phyloP scores from a whole-genome alignment of 2,329 filamentous ascomycete genomes.

The Alternaria angustiovoidea region DNA sequence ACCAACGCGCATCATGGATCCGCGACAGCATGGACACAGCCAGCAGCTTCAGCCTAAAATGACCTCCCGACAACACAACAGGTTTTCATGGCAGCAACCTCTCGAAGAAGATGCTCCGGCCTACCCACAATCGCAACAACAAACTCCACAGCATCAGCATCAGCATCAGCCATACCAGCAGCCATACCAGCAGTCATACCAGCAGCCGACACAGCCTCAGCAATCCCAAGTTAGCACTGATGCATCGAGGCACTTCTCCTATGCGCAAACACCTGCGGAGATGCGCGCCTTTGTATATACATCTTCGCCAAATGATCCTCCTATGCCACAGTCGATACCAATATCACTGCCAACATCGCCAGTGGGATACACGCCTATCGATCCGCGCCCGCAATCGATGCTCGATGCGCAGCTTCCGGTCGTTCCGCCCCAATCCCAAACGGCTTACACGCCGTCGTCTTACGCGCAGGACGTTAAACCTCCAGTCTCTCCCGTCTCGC shows the following conservation, averaged over 20 bases:
- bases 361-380: constrained; percentile 33
- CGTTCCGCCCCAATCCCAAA: constrained; percentile 33
- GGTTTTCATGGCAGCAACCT: constrained; percentile 48
- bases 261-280: constrained; percentile 48
- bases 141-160: background rate
- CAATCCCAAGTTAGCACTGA: constrained; percentile 26
- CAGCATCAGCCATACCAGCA: constrained; percentile 2
- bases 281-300: constrained; percentile 39
- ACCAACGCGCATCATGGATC: constrained; percentile 30
- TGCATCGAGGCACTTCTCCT: constrained; percentile 43
- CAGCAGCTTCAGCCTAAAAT: constrained; percentile 26
- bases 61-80: constrained; percentile 28
- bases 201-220: constrained; percentile 8
- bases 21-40: constrained; percentile 28
- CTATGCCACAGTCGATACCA: constrained; percentile 29
- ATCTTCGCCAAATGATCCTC: constrained; percentile 36
- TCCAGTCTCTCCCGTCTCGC: constrained; percentile 37
- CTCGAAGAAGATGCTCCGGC: constrained; percentile 21
- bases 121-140: constrained; percentile 9
- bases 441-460: constrained; percentile 29
- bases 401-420: constrained; percentile 32
- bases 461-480: constrained; percentile 36
- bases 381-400: constrained; percentile 38
- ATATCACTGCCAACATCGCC: constrained; percentile 35
- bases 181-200: constrained; percentile 1